These are phyloP conservation scores for Colletotrichum incanum DNA, from an alignment of 2,329 filamentous ascomycete species.

Conservation along the genomic window DNA sequence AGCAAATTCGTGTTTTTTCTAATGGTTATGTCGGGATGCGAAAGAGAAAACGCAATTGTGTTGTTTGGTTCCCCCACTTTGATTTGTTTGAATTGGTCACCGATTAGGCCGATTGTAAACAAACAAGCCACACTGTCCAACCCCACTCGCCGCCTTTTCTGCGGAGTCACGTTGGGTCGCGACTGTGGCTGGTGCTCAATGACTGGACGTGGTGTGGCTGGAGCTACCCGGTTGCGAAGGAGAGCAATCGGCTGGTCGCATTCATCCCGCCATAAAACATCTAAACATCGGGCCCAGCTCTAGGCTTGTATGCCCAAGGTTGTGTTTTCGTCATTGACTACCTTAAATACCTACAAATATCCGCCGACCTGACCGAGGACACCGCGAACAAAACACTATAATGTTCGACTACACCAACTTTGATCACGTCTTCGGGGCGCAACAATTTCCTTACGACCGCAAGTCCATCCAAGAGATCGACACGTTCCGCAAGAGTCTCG, in stretches of 20 bases:
- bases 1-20: constrained; percentile 1
- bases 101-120: constrained; percentile 44
- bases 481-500: constrained; percentile 76
- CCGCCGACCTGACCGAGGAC: background rate
- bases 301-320: background rate
- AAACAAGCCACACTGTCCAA: constrained; percentile 40
- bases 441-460: constrained; percentile 74
- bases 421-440: constrained; percentile 76
- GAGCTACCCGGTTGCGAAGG: constrained; percentile 6
- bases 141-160: background rate
- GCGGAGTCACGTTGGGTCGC: constrained; percentile 24
- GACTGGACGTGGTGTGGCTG: constrained; percentile 18
- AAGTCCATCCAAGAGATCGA: constrained; percentile 75
- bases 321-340: background rate
- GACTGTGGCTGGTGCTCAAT: constrained; percentile 31
- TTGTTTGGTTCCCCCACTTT: constrained; percentile 43
- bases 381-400: constrained; percentile 28
- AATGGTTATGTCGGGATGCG: constrained; percentile 18
- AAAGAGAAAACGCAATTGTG: constrained; percentile 32
- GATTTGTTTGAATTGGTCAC: constrained; percentile 43
- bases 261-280: background rate
- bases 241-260: background rate
- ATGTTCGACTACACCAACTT: constrained; percentile 80
- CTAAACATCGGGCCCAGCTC: background rate
- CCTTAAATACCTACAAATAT: background rate